Base-by-base conservation (phyloP, 2,329 filamentous ascomycete genomes). In the Monilinia laxa region DNA sequence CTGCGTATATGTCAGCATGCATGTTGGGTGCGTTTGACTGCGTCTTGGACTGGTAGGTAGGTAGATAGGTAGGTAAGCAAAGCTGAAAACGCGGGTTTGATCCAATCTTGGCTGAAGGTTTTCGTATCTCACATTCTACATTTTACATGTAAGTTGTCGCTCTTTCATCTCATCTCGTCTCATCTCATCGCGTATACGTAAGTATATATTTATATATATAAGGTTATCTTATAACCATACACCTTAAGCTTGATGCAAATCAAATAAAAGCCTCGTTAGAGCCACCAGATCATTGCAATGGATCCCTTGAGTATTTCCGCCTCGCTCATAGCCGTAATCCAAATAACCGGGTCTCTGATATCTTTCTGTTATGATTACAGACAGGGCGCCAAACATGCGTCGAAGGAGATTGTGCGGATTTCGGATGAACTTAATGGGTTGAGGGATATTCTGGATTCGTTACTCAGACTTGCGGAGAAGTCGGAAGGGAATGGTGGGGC, bases 321-420 rank as follows among this genome's bases (percentile, higher is more conserved):
- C 18, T 72, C 64, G 45, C 20, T 72, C 16, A 72, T 73, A 40
- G 70, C 71, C 2, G 68, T 73, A 12, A 65, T 72, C 20, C 72
- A 73, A 23, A 54, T 72, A n/a, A 72, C 68, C 2, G 63, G 65
- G 3, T 65, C 68, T 0, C 23, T 73, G 4, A 72, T 71, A 49
- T 69, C 69, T 9, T 68, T 70, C 25, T 71, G 70, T 31, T 73
- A 73, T 38, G 67, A 71, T 56, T 73, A 73, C 53, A 69, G 72
- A 12, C 60, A 67, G 42, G 69, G 71, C 3, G 62, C 67, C 14
- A 60, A 67, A 28, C 55, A 68, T 5, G 64, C 70, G 16, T 69
- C 68, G 0, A 62, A 65, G 16, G 72, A 71, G 57, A 65, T 68
- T 16, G 54, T 71, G 28, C 67, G 67, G 31, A 70, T 73, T 42